Base-by-base conservation (phyloP, 225 moss, liverwort and hornwort species). In the Rhytidiadelphus loreus region DNA sequence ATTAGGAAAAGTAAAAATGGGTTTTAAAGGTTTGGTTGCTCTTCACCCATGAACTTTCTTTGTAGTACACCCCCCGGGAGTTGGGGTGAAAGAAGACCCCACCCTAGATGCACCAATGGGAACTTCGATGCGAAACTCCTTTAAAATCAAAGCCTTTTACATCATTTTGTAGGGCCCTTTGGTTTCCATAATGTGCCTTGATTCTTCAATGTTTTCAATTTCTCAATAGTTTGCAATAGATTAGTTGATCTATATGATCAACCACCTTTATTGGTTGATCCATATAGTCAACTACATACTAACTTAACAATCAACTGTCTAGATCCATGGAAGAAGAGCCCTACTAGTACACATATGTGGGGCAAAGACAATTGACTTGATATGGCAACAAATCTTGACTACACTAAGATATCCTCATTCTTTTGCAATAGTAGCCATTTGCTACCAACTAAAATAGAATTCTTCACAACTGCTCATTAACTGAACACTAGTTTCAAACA, bases 71-170 rank as follows among this genome's bases (percentile, higher is more conserved):
- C n/a, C n/a, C n/a, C n/a, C n/a, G n/a, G n/a, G n/a, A n/a, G n/a
- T n/a, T n/a, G 5, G 20, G 0, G 3, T 50, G 13, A 52, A 33
- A 22, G 1, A 13, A 52, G 2, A 5, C 2, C 4, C 8, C 8
- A 50, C 5, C 2, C 1, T 20, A 75, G 6, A 21, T 0, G 1
- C 2, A 0, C 5, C 37, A 4, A 77, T 3, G 2, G 3, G 0
- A 37, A 77, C 37, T 77, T 77, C 2, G 0, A 37, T 77, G 55
- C 16, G 22, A 55, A 55, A 10, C 0, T 55, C 10, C 0, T n/a
- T 37, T 10, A 24, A 77, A 77, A 37, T 37, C 10, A 77, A 37
- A 77, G 1, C 9, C 37, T 0, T 77, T 14, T 55, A 8, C 4
- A 53, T 55, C 16, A 55, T 24, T 13, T 55, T 50, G 5, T 19